Conservation (phyloP, 768 basidiomycete species). For the Nidula microcarpa region DNA sequence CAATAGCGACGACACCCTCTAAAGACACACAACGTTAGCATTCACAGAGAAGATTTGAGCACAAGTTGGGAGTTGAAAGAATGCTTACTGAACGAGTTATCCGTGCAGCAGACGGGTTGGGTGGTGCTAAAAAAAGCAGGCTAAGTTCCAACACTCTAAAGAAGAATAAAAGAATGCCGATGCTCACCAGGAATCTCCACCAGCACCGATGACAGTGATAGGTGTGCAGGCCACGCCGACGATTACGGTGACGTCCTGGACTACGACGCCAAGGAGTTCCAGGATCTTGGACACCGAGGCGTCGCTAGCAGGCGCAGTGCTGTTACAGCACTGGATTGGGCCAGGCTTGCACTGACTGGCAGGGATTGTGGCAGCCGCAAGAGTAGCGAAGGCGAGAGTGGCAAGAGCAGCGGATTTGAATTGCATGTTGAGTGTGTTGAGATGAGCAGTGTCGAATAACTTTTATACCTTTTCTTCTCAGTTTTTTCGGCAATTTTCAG, state of each 20-base stretch:
- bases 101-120: not conserved
- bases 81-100: not conserved
- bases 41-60: not conserved
- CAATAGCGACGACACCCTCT: not conserved
- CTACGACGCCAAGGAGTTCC: not conserved
- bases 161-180: not conserved
- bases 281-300: not conserved
- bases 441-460: not conserved
- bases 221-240: conserved; percentile 1
- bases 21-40: not conserved
- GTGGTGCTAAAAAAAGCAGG: not conserved
- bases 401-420: conserved; percentile 1
- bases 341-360: not conserved
- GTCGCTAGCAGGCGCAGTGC: not conserved
- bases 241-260: not conserved
- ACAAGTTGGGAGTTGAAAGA: not conserved
- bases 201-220: not conserved
- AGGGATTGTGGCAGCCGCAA: conserved; percentile 1
- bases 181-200: not conserved
- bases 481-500: too few relatives aligned
- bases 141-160: not conserved
- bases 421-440: conserved; percentile 1
- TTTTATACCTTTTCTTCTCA: too few relatives aligned
- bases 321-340: conserved; percentile 2
- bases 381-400: not conserved